Evolutionary conservation across 306 rosid species (phyloP), one percentile per base, ranked within the genome.

Genomic region (Sesbania bispinosa): DNA sequence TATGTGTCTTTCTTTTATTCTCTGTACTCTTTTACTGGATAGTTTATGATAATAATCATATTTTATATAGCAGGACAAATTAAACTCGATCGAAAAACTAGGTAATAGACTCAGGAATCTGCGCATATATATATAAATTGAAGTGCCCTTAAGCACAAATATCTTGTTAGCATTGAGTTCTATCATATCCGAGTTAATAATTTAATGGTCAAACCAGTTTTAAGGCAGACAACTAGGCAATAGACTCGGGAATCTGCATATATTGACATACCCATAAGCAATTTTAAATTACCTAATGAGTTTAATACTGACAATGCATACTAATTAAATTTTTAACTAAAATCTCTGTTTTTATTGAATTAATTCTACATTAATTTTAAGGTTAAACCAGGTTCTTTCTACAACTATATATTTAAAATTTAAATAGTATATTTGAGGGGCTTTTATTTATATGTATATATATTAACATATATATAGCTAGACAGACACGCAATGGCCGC

Each of bases 221-320:
- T 62, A 62, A 62, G 51, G 1, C 36, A 24, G 69, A 76, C 63
- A 58, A 67, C 10, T 19, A 54, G 58, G 62, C 24, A 72, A 72
- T 38, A 73, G 77, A 23, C 50, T 32, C 4, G 6, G 64, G 83
- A 64, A 78, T 72, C 69, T 52, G 46, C 53, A 32, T 27, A 78
- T 43, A 14, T 41, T 43, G 67, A 62, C 55, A 30, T 41, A 45
- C 26, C 53, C 45, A 23, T 32, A 7, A 55, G 76, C 54, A 64
- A n/a, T n/a, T n/a, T n/a, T n/a, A n/a, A n/a, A n/a, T n/a, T n/a
- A n/a, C n/a, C n/a, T n/a, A n/a, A n/a, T n/a, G n/a, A n/a, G n/a
- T n/a, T n/a, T n/a, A n/a, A n/a, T n/a, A n/a, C n/a, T n/a, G n/a
- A n/a, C n/a, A n/a, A n/a, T n/a, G n/a, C n/a, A n/a, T n/a, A n/a